phyloP scores from a whole-genome alignment of 805 yeast species.

The Dipodascus albidus region DNA sequence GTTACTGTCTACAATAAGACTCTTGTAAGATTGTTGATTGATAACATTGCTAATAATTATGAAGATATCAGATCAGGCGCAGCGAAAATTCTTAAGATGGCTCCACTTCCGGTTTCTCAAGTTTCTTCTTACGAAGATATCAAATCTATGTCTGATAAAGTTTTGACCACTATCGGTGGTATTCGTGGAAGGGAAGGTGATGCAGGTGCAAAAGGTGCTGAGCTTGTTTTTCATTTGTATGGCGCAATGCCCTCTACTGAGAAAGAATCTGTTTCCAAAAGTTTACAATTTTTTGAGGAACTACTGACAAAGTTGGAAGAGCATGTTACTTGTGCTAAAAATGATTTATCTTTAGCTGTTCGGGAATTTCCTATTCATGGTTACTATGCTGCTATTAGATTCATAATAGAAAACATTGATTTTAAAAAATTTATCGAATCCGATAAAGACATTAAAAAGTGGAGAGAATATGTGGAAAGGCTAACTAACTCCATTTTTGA shows the following conservation, averaged over 20 bases:
- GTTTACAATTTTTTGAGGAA: slow-evolving; percentile 20
- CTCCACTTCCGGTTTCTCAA: slow-evolving; percentile 28
- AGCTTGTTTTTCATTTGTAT: slow-evolving; percentile 34
- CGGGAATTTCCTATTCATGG: slow-evolving; percentile 54
- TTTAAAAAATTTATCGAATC: slow-evolving; percentile 7
- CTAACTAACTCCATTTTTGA: slow-evolving; percentile 12
- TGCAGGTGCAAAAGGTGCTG: slow-evolving; percentile 62
- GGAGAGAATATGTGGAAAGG: slow-evolving; percentile 14
- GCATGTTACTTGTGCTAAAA: slow-evolving; percentile 26
- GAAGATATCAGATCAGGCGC: slow-evolving; percentile 61
- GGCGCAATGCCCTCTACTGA: slow-evolving; percentile 13
- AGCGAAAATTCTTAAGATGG: slow-evolving; percentile 34
- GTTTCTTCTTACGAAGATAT: slow-evolving; percentile 15
- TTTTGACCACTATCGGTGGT: slow-evolving; percentile 22
- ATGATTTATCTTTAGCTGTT: slow-evolving; percentile 33
- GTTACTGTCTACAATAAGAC: slow-evolving; percentile 32
- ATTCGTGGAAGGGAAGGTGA: slow-evolving; percentile 56
- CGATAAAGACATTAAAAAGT: slow-evolving; percentile 11
- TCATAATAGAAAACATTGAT: slow-evolving; percentile 29
- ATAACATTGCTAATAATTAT: slow-evolving; percentile 56
- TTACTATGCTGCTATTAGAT: slow-evolving; percentile 44
- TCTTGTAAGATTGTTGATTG: slow-evolving; percentile 40
- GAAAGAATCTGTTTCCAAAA: background rate
- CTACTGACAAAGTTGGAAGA: slow-evolving; percentile 28
- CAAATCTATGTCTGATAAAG: slow-evolving; percentile 18